Evolutionary conservation across 225 moss, liverwort and hornwort genomes (phyloP).

Genomic region (Bryum argenteum): DNA sequence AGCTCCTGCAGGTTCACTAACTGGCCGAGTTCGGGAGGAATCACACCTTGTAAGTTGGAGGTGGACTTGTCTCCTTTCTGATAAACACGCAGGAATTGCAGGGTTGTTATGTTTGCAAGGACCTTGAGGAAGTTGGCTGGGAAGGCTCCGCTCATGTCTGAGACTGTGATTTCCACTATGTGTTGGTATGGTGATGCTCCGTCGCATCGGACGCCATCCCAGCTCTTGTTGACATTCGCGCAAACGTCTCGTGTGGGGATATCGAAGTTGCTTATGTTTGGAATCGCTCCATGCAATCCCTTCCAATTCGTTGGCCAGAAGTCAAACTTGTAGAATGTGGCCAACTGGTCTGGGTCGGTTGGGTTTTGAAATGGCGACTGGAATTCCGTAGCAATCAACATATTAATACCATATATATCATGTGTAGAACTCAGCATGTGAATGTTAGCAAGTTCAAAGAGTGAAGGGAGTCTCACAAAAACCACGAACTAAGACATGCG

Average conservation of each 20-base stretch:
- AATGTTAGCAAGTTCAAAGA: not conserved
- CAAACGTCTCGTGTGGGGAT: constrained; percentile 16
- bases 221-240: not conserved
- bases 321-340: constrained; percentile 10
- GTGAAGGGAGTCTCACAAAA: too few species aligned
- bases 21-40: constrained; percentile 25
- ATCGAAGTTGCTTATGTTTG: constrained; percentile 20
- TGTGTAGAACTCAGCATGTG: not conserved
- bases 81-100: constrained; percentile 13
- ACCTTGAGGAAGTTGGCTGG: constrained; percentile 31
- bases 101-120: constrained; percentile 26
- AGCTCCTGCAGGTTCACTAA: constrained; percentile 14
- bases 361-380: constrained; percentile 28
- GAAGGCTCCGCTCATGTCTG: constrained; percentile 8
- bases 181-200: constrained; percentile 32
- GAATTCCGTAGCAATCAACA: not conserved
- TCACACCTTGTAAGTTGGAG: constrained; percentile 28
- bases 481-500: too few species aligned
- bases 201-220: constrained; percentile 35
- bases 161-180: constrained; percentile 18
- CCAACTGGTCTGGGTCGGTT: constrained; percentile 27
- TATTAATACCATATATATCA: not conserved
- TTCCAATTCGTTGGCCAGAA: constrained; percentile 29
- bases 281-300: constrained; percentile 18
- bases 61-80: constrained; percentile 30